Base-by-base conservation (phyloP, 1,139 yeast genomes). In the Eremothecium cymbalariae region DNA sequence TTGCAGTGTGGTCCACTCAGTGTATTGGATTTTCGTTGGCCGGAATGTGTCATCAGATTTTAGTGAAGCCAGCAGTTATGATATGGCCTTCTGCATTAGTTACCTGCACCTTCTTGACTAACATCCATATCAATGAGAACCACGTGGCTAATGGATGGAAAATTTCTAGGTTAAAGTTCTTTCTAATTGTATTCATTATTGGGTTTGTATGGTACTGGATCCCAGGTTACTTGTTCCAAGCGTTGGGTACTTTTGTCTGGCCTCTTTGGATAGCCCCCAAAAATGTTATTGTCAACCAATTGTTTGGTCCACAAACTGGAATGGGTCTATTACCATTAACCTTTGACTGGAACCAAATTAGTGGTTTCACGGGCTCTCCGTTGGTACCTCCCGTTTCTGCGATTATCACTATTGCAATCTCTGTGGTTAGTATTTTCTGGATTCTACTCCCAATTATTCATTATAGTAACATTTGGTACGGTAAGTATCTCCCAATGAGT, bases 21-120 rank as follows among this genome's bases (percentile, higher is more conserved):
- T 63, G 76, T 47, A 64, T 77, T 33, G 85, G 85, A 8, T 73
- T 75, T 44, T 75, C 80, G 11, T 56, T 76, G 37, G 82, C 82
- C 25, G 86, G 86, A 30, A 42, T 74, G 40, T 65, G 68, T 31
- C 63, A 74, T 49, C 64, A 72, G 46, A 64, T 74, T 18, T 63
- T 77, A 45, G 78, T 77, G 12, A 71, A 71, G 40, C 80, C 84
- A 2, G 68, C 78, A 4, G 62, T 73, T 6, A 74, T 77, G 59
- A 68, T 77, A 33, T 79, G 86, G 86, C 86, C 86, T 1, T 59
- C 72, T 11, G 62, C 69, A 46, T 72, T 80, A 72, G 63, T 70
- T 43, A 61, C 77, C 25, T 66, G 72, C 20, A 44, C 50, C 19
- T 34, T 46, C 22, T 64, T 76, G 48, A 74, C 80, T 38, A 74